A percentile compares a stretch with the other conserved stretches of the same genome.
These are phyloP conservation scores for Kodamaea neixiangensis DNA, from an alignment of 805 yeast genomes.

Conservation along the genomic window DNA sequence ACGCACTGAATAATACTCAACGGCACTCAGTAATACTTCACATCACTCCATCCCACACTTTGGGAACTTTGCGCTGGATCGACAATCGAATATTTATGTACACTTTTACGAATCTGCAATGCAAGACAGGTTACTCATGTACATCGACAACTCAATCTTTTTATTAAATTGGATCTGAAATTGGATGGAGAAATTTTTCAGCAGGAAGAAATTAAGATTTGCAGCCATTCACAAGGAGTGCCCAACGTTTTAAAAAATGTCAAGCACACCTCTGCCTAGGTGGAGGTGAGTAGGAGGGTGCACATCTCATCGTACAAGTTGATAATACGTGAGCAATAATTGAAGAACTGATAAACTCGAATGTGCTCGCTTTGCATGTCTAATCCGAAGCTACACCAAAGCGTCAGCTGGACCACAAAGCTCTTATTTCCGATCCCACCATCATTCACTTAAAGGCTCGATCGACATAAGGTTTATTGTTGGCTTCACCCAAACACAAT, in stretches of 20 bases:
- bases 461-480: neutral
- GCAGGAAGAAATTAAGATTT: neutral
- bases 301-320: neutral
- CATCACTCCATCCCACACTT: neutral
- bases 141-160: neutral
- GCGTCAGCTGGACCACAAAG: neutral
- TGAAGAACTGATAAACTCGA: neutral
- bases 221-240: neutral
- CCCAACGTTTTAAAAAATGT: neutral
- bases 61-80: neutral
- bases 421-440: neutral
- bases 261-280: neutral
- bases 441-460: neutral
- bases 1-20: neutral
- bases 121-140: neutral
- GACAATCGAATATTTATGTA: neutral
- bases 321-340: neutral
- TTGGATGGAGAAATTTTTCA: too few species aligned
- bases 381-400: neutral
- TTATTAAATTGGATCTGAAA: too few species aligned
- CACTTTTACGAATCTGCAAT: neutral
- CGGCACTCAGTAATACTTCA: neutral
- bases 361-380: neutral
- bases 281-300: neutral
- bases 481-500: neutral